Conservation (phyloP, 108 stramenopile species). For the Pseudonitzschia multiseries region DNA sequence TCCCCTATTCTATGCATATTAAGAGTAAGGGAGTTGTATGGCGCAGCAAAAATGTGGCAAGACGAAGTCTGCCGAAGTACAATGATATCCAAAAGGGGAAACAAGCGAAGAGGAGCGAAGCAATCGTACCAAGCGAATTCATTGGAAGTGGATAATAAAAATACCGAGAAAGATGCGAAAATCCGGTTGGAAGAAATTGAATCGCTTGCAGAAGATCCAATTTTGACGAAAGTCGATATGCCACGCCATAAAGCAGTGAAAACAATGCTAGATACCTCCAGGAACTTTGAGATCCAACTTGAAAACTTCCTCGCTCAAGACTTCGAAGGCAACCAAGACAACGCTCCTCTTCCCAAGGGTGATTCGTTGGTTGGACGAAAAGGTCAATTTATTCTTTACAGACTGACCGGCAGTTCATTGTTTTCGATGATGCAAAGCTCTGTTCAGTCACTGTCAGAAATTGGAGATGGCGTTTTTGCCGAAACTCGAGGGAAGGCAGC, state of each 20-base stretch:
- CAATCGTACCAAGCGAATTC: neutral
- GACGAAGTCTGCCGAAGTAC: constrained; percentile 43
- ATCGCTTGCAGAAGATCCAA: constrained; percentile 28
- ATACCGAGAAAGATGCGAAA: constrained; percentile 12
- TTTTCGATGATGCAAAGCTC: constrained; percentile 44
- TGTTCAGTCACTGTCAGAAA: constrained; percentile 35
- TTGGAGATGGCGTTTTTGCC: constrained; percentile 51
- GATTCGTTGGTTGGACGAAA: constrained; percentile 57
- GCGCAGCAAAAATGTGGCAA: constrained; percentile 58
- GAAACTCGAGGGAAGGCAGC: constrained; percentile 68
- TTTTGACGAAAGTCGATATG: constrained; percentile 51
- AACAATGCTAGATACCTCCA: constrained; percentile 39
- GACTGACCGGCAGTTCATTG: constrained; percentile 64
- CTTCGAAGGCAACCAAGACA: constrained; percentile 49
- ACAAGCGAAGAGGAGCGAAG: constrained; percentile 33
- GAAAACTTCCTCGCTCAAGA: constrained; percentile 55
- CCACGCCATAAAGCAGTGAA: constrained; percentile 51
- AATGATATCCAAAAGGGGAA: constrained; percentile 46
- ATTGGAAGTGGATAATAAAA: constrained; percentile 8
- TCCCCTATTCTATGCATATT: constrained; percentile 50
- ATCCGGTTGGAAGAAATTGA: constrained; percentile 30
- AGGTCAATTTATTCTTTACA: constrained; percentile 67
- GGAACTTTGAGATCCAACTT: constrained; percentile 48
- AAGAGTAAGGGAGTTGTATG: constrained; percentile 54
- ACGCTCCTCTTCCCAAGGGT: constrained; percentile 55